A percentile compares a stretch with the other conserved stretches of the same genome.
Conservation (phyloP, 1,139 yeast genomes). For the Protomyces lactucae-debilis region DNA sequence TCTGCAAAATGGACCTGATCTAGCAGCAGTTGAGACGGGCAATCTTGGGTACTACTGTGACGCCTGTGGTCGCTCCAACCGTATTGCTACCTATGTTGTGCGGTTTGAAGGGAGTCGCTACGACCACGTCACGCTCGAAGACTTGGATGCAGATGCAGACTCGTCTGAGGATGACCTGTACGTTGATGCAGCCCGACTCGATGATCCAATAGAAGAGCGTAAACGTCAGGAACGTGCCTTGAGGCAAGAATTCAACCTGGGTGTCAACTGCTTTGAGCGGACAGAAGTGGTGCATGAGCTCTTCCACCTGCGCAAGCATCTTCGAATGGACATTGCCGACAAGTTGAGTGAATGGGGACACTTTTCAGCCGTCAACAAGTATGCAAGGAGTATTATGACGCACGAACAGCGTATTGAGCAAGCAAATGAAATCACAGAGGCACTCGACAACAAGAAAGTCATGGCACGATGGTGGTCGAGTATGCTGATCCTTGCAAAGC, state of each 20-base stretch:
- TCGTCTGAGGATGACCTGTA: slow-evolving; percentile 20
- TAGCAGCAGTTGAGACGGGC: slow-evolving; percentile 16
- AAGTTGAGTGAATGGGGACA: slow-evolving; percentile 5
- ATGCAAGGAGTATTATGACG: slow-evolving; percentile 4
- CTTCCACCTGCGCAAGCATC: slow-evolving; percentile 18
- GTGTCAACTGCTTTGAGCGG: slow-evolving; percentile 18
- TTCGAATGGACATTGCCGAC: slow-evolving; percentile 9
- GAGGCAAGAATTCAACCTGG: slow-evolving; percentile 20
- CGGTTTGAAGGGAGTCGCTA: slow-evolving; percentile 19
- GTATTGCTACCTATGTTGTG: slow-evolving; percentile 21
- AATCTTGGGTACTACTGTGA: slow-evolving; percentile 23
- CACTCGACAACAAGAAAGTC: slow-evolving; percentile 2
- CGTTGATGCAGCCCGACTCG: slow-evolving; percentile 10
- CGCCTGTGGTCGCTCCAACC: slow-evolving; percentile 16
- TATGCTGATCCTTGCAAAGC: neutral
- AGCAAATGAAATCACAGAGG: slow-evolving; percentile 16
- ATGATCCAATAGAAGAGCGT: slow-evolving; percentile 11
- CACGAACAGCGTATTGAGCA: slow-evolving; percentile 5
- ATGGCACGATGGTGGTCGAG: slow-evolving; percentile 33
- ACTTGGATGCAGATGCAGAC: slow-evolving; percentile 8
- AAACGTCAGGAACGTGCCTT: slow-evolving; percentile 6
- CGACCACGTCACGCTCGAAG: slow-evolving; percentile 23
- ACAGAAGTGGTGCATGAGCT: slow-evolving; percentile 16
- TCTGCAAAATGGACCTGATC: slow-evolving; percentile 14
- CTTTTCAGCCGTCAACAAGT: slow-evolving; percentile 11